Evolutionary conservation across 768 basidiomycete genomes (phyloP).

Genomic region (Chalciporus sphaerocephalus): DNA sequence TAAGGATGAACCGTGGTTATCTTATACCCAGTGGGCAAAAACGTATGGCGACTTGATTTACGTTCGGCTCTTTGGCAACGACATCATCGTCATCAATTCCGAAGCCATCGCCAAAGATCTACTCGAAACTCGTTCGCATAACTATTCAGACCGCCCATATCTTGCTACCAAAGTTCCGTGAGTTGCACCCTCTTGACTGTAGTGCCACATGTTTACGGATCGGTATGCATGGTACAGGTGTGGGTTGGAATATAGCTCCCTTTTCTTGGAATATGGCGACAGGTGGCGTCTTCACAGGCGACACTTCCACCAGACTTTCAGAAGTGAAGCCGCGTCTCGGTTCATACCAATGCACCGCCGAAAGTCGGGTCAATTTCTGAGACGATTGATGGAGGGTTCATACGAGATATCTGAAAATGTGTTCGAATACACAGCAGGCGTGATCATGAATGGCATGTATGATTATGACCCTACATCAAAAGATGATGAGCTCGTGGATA

Average conservation of each 20-base stretch:
- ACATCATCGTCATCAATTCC: conserved; percentile 12
- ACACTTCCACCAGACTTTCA: conserved; percentile 14
- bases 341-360: conserved; percentile 1
- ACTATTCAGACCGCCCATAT: conserved; percentile 8
- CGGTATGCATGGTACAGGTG: background rate
- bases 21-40: conserved; percentile 8
- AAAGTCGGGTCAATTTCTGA: conserved; percentile 4
- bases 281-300: conserved; percentile 13
- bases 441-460: conserved; percentile 6
- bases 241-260: conserved; percentile 1
- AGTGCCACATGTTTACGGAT: background rate
- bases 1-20: conserved; percentile 4
- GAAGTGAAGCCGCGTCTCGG: background rate
- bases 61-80: background rate
- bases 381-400: background rate
- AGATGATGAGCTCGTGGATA: conserved; percentile 4
- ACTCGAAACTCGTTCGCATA: conserved; percentile 4
- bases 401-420: background rate
- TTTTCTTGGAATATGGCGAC: conserved; percentile 1
- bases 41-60: conserved; percentile 8
- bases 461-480: conserved; percentile 9
- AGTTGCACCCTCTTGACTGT: background rate
- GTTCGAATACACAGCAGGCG: conserved; percentile 1
- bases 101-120: conserved; percentile 6
- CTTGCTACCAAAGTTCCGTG: background rate